Conservation (phyloP, 169 alveolate species). For the Plasmodium cynomolgi region DNA sequence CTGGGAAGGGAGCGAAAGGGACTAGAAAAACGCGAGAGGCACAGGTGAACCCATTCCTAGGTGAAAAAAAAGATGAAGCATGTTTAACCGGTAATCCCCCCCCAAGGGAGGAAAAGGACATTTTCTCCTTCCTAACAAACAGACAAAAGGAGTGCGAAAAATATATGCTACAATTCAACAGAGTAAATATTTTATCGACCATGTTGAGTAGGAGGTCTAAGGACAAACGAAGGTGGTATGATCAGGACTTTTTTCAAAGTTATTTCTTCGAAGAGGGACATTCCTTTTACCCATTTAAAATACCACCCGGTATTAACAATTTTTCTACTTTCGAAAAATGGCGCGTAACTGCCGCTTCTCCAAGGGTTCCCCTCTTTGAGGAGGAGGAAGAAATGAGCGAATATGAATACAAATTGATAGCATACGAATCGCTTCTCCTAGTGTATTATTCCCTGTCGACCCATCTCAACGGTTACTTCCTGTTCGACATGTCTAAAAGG, state of each 20-base stretch:
- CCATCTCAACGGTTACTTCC: constrained; percentile 40
- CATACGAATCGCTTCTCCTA: constrained; percentile 67
- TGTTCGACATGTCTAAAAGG: constrained; percentile 30
- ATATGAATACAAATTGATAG: constrained; percentile 36
- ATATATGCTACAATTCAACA: constrained; percentile 42
- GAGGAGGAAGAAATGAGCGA: constrained; percentile 45
- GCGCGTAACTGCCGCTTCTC: background rate
- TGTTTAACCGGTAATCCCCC: constrained; percentile 5
- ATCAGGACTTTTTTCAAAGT: constrained; percentile 33
- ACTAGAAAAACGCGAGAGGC: background rate
- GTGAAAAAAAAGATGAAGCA: background rate
- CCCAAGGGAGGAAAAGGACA: constrained; percentile 16
- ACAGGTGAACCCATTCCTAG: background rate
- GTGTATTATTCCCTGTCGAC: constrained; percentile 49
- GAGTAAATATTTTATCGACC: constrained; percentile 5
- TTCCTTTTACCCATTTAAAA: constrained; percentile 36
- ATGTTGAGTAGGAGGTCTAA: background rate
- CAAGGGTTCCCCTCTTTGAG: constrained; percentile 18
- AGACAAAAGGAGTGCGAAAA: constrained; percentile 64
- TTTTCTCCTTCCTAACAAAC: constrained; percentile 40
- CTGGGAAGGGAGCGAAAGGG: background rate
- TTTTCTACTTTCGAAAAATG: constrained; percentile 18
- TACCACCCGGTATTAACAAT: constrained; percentile 46
- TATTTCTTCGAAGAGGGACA: constrained; percentile 69
- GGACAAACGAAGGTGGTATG: background rate